A percentile compares a stretch with the other conserved stretches of the same genome.
Conservation (phyloP, 2,329 filamentous ascomycete species). For the Drechslerella stenobrocha region DNA sequence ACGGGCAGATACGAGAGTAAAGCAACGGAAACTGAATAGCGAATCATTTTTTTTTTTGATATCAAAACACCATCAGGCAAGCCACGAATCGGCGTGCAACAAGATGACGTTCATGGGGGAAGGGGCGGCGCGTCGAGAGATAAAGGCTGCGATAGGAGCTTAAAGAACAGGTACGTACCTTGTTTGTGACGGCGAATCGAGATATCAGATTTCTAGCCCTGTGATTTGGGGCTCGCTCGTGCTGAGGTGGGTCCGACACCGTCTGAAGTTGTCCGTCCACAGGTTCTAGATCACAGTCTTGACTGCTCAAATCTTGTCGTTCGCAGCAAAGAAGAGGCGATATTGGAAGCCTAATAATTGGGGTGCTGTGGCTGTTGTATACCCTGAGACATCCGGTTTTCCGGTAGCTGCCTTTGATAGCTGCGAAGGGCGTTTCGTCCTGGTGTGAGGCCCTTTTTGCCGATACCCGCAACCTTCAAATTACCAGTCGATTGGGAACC, state of each 20-base stretch:
- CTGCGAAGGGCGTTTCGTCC: background rate
- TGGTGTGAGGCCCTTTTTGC: conserved; percentile 16
- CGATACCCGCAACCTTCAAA: background rate
- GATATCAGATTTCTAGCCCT: conserved; percentile 1
- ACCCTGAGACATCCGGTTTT: background rate
- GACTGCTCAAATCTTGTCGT: no score
- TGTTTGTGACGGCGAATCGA: background rate
- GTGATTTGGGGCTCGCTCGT: background rate
- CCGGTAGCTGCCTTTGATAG: background rate
- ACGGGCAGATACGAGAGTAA: conserved; percentile 41
- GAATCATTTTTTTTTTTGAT: conserved; percentile 42
- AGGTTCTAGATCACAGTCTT: conserved; percentile 14
- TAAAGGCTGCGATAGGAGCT: conserved; percentile 8
- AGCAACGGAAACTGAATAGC: conserved; percentile 22
- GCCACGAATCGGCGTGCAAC: conserved; percentile 9
- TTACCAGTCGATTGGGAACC: conserved; percentile 20
- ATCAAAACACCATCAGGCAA: conserved; percentile 25
- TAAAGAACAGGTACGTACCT: conserved; percentile 26
- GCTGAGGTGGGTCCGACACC: background rate
- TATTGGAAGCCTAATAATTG: conserved; percentile 8
- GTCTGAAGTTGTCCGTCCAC: background rate
- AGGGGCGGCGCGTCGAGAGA: background rate
- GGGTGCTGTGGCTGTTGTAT: background rate
- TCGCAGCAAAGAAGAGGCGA: background rate
- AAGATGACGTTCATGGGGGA: conserved; percentile 5